Evolutionary conservation across 176 grass and related monocot genomes (phyloP), one percentile per base, ranked within the genome.

Genomic region (Alloteropsis semialata): DNA sequence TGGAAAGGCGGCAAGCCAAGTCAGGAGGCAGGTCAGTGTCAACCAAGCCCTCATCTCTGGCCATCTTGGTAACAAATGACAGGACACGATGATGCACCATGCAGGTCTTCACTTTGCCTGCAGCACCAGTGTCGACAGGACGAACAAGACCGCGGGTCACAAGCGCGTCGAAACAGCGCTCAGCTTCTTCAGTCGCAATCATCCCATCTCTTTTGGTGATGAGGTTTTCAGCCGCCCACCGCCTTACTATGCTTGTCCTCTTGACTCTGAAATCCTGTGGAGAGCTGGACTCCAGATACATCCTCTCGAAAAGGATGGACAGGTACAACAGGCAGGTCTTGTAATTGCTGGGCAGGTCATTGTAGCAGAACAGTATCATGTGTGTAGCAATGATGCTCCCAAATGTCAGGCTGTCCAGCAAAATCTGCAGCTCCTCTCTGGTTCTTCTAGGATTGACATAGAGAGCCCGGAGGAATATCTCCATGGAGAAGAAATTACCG

Each of bases 221-320:
- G 8, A 84, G 17, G 45, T 30, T 45, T 65, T 84, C 57, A 11
- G 71, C 71, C 0, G 13, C 62, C 71, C 71, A 84, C 38, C 82
- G 62, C n/a, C 76, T 65, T 11, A 65, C 16, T 38, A 87, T 30
- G 69, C 38, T 81, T 60, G 77, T 74, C 55, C 43, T 74, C 65
- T 34, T 81, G 28, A 87, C 51, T 18, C 16, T 60, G 5, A 44
- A 30, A 1, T 32, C 61, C 16, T 19, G 1, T 25, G 42, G 77
- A 41, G 63, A 69, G 9, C 30, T 72, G 11, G 46, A 41, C 18
- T 2, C 3, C 32, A 67, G 38, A 27, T 69, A 22, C 25, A 58
- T 22, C 63, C 63, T 39, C 17, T 66, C 8, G 22, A 39, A 66
- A 11, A 66, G 33, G 10, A 58, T 72, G 25, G 70, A 55, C 15